A percentile compares a stretch with the other conserved stretches of the same genome.
Evolutionary conservation across 495 filamentous ascomycete genomes (phyloP).

Genomic region (Aspergillus campestris): DNA sequence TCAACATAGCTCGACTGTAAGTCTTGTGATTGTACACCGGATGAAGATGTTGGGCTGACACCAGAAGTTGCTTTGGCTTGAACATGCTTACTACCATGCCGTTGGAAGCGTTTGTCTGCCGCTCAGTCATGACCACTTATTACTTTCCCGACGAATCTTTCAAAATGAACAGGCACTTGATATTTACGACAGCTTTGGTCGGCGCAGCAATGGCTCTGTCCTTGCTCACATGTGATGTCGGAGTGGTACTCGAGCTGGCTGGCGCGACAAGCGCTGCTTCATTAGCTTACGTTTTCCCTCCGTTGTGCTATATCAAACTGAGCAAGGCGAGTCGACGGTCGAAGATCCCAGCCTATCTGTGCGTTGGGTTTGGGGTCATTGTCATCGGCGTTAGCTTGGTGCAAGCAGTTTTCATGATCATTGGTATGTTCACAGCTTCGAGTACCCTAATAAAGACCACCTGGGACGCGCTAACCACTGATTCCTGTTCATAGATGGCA

Average conservation of each 20-base stretch:
- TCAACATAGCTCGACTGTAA: constrained; percentile 85
- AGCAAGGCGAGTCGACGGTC: constrained; percentile 59
- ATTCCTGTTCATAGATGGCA: too few species aligned
- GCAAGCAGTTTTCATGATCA: constrained; percentile 56
- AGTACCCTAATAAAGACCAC: not conserved
- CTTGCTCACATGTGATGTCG: constrained; percentile 84
- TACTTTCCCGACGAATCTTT: constrained; percentile 77
- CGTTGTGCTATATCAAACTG: constrained; percentile 89
- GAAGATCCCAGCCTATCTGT: constrained; percentile 60
- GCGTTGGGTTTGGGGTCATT: constrained; percentile 66
- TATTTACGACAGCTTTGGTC: constrained; percentile 75
- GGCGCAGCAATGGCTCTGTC: constrained; percentile 67
- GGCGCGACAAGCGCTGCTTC: constrained; percentile 91
- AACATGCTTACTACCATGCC: constrained; percentile 98
- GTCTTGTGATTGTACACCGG: constrained; percentile 7
- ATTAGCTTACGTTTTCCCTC: constrained; percentile 90
- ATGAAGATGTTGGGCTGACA: constrained; percentile 11
- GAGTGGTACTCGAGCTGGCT: constrained; percentile 88
- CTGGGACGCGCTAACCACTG: constrained; percentile 3
- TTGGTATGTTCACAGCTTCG: constrained; percentile 21
- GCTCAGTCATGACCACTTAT: constrained; percentile 93
- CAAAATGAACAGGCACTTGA: constrained; percentile 73
- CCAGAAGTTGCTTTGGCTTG: constrained; percentile 66
- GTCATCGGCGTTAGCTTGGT: constrained; percentile 81
- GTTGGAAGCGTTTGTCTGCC: constrained; percentile 92